A percentile compares a stretch with the other conserved stretches of the same genome.
These are phyloP conservation scores for Eimeria acervulina DNA, from an alignment of 169 alveolate genomes.

Conservation along the genomic window DNA sequence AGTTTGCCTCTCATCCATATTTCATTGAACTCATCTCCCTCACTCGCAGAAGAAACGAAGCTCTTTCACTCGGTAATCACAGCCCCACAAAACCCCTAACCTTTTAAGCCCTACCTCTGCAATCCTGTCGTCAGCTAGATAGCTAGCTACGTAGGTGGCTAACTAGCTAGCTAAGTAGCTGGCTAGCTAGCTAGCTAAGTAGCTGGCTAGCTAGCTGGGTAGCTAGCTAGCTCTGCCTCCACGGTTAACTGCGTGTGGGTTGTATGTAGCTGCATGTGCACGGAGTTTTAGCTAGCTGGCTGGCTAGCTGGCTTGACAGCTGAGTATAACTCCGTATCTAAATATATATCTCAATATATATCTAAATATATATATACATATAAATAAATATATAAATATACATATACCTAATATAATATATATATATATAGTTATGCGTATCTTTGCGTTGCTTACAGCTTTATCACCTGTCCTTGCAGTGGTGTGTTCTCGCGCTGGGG, in stretches of 20 bases:
- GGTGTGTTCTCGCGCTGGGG: conserved; percentile 25
- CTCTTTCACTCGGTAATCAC: conserved; percentile 17
- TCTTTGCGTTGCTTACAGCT: not conserved
- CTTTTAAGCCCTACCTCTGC: not conserved
- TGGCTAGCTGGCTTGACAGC: not conserved
- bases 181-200: no score
- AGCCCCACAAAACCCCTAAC: not conserved
- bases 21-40: conserved; percentile 40
- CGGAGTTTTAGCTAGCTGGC: not conserved
- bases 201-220: no score
- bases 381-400: no score
- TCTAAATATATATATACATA: no score
- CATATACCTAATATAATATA: no score
- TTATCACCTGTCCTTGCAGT: conserved; percentile 5
- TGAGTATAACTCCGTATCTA: no score
- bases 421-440: no score
- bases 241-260: no score
- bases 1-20: not conserved
- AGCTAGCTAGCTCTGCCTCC: no score
- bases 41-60: conserved; percentile 8
- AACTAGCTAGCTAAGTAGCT: no score
- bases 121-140: not conserved
- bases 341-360: no score
- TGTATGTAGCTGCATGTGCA: not conserved
- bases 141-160: no score